Evolutionary conservation across 2,329 filamentous ascomycete species (phyloP).

Genomic region (Phaeophleospora eucalypticola): DNA sequence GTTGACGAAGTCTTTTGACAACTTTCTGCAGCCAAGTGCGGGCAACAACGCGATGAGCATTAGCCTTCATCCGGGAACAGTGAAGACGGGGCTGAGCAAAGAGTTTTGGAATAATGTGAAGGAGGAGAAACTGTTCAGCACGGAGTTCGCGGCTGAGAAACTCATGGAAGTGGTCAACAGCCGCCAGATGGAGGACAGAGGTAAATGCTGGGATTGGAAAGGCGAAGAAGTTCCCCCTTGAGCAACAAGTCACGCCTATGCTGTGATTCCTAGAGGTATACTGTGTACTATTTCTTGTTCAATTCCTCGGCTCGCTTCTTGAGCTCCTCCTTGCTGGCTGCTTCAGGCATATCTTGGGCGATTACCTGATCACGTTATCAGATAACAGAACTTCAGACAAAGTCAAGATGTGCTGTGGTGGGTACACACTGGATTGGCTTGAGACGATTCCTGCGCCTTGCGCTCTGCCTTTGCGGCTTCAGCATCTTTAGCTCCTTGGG

Average conservation of each 20-base stretch:
- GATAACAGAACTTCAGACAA: neutral
- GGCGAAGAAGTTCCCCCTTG: slow-evolving; percentile 59
- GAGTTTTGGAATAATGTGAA: slow-evolving; percentile 67
- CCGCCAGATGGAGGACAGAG: slow-evolving; percentile 50
- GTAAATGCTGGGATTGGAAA: slow-evolving; percentile 66
- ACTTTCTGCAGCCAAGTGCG: slow-evolving; percentile 56
- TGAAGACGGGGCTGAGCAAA: slow-evolving; percentile 67
- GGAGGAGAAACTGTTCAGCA: slow-evolving; percentile 60
- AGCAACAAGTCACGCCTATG: slow-evolving; percentile 2
- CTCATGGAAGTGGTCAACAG: slow-evolving; percentile 57
- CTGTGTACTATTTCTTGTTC: slow-evolving; percentile 40
- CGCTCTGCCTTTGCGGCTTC: slow-evolving; percentile 15
- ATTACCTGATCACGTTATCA: slow-evolving; percentile 21
- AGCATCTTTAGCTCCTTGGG: slow-evolving; percentile 16
- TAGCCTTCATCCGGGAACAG: slow-evolving; percentile 74
- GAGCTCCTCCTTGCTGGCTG: slow-evolving; percentile 47
- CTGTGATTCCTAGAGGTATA: neutral
- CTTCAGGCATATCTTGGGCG: slow-evolving; percentile 42
- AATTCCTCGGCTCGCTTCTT: slow-evolving; percentile 49
- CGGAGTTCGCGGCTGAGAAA: slow-evolving; percentile 62
- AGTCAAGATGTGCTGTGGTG: no score
- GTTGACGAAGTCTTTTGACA: slow-evolving; percentile 66
- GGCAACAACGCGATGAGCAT: slow-evolving; percentile 63
- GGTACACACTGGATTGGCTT: slow-evolving; percentile 41
- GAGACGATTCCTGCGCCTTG: slow-evolving; percentile 27